These are phyloP conservation scores for Candida silvicultrix DNA, from an alignment of 805 yeast species.

Conservation along the genomic window DNA sequence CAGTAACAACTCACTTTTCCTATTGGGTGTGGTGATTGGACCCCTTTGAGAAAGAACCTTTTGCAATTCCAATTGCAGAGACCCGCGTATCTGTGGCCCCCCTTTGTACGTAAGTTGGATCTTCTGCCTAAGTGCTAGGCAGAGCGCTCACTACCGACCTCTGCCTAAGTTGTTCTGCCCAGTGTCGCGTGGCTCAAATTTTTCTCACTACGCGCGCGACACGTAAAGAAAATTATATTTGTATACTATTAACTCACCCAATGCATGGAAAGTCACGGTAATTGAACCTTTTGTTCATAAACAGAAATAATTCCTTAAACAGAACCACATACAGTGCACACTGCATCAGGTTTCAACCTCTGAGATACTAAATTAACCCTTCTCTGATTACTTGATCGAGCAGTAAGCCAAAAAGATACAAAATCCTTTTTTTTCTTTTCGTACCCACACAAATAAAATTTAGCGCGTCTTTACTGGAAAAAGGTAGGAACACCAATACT, in stretches of 20 bases:
- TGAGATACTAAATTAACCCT: neutral
- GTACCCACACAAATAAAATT: neutral
- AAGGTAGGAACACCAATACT: neutral
- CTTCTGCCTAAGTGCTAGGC: neutral
- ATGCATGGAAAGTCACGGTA: neutral
- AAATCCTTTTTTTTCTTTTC: too few species aligned
- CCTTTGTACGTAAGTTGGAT: too few species aligned
- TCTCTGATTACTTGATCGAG: neutral
- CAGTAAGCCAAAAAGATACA: neutral
- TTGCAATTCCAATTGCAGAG: neutral
- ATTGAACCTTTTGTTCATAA: neutral
- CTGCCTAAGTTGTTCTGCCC: neutral
- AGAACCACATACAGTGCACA: too few species aligned
- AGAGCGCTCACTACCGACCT: neutral
- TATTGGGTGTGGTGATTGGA: too few species aligned
- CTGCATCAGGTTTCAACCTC: neutral
- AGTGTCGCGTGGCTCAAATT: neutral
- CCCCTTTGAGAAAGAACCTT: neutral
- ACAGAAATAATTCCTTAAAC: too few species aligned
- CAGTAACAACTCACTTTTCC: too few species aligned
- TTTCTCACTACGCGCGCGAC: neutral
- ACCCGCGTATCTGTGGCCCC: neutral
- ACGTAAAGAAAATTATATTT: neutral
- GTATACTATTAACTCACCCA: neutral
- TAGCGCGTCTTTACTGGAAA: neutral